A percentile compares a stretch with the other conserved stretches of the same genome.
Conservation (phyloP, 805 yeast species). For the Candida bentonensis region DNA sequence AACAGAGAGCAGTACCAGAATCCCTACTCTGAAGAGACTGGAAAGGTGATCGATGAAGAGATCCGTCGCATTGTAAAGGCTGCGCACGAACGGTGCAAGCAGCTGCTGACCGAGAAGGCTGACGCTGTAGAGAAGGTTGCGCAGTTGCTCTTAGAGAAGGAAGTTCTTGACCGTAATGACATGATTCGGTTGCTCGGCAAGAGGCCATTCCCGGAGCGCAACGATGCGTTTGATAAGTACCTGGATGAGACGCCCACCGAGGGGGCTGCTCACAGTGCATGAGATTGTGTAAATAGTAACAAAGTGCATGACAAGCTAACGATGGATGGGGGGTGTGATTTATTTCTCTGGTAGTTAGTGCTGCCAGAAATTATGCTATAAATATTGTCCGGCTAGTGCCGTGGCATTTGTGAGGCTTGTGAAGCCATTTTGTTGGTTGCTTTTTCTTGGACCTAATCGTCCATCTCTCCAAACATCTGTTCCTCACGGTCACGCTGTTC, state of each 20-base stretch:
- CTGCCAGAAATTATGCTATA: too few species aligned
- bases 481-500: constrained; percentile 14
- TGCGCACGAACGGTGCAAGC: constrained; percentile 46
- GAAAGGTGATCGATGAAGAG: constrained; percentile 51
- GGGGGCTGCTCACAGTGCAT: constrained; percentile 13
- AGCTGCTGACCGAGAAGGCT: constrained; percentile 42
- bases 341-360: too few species aligned
- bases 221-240: constrained; percentile 85
- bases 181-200: constrained; percentile 65
- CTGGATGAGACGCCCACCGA: constrained; percentile 29
- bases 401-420: too few species aligned
- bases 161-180: constrained; percentile 70
- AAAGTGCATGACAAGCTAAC: too few species aligned
- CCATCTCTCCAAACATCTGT: constrained; percentile 27
- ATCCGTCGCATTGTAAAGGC: constrained; percentile 52
- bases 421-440: too few species aligned
- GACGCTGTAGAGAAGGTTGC: constrained; percentile 59
- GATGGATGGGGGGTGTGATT: too few species aligned
- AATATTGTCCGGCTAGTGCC: too few species aligned
- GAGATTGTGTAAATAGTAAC: too few species aligned
- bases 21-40: constrained; percentile 64
- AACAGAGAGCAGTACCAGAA: constrained; percentile 37
- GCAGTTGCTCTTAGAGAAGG: constrained; percentile 53
- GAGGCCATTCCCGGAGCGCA: constrained; percentile 64
- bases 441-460: constrained; percentile 17